A percentile compares a stretch with the other conserved stretches of the same genome.
phyloP scores from a whole-genome alignment of 139 green algal genomes.

The Picochlorum sp. region DNA sequence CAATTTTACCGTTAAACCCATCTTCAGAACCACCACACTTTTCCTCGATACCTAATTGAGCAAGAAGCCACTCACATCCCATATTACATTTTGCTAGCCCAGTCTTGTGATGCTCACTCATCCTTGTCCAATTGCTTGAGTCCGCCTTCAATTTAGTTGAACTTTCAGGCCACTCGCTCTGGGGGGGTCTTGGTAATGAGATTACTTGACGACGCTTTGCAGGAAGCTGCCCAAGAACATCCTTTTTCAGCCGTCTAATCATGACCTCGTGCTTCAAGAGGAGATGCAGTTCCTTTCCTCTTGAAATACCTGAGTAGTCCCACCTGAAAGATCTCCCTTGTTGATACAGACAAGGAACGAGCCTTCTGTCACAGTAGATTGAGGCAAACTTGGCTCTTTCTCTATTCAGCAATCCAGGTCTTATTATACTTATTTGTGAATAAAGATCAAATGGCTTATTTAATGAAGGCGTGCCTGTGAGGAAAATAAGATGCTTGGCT shows the following conservation, averaged over 20 bases:
- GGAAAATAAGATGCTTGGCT: constrained; percentile 53
- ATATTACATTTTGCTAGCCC: constrained; percentile 67
- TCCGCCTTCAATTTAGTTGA: constrained; percentile 4
- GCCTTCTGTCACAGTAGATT: constrained; percentile 55
- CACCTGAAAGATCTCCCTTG: constrained; percentile 4
- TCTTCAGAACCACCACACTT: neutral
- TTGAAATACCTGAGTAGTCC: constrained; percentile 37
- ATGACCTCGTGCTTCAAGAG: constrained; percentile 76
- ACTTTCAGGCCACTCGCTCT: constrained; percentile 20
- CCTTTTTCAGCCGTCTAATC: constrained; percentile 81
- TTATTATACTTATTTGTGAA: constrained; percentile 53
- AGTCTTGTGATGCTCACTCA: constrained; percentile 26
- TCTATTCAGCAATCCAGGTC: constrained; percentile 59
- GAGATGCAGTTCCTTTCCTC: constrained; percentile 75
- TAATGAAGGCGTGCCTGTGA: constrained; percentile 82
- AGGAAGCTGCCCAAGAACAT: constrained; percentile 80
- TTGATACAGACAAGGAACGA: constrained; percentile 28
- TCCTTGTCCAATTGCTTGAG: neutral
- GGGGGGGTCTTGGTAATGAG: constrained; percentile 25
- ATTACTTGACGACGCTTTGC: constrained; percentile 77
- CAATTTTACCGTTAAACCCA: constrained; percentile 50
- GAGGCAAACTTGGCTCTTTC: constrained; percentile 64
- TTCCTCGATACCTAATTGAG: constrained; percentile 25
- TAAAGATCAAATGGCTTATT: constrained; percentile 75
- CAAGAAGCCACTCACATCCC: constrained; percentile 61